Evolutionary conservation across 768 basidiomycete genomes (phyloP).

Genomic region (Arthromyces matolae): DNA sequence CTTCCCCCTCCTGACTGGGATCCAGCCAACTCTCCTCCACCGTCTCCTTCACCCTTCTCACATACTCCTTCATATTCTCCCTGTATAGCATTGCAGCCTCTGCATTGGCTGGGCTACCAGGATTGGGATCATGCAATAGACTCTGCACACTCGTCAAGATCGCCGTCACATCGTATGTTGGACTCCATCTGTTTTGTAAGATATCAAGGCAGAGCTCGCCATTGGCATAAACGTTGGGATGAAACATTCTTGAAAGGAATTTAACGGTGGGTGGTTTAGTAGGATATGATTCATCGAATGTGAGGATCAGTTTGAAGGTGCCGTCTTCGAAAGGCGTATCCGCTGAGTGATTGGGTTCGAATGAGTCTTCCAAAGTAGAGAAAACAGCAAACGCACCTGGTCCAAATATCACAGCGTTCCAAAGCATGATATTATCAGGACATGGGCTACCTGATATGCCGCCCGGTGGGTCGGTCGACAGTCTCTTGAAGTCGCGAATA

Average conservation of each 20-base stretch:
- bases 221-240: slow-evolving; percentile 98
- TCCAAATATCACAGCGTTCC: slow-evolving; percentile 99
- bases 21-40: slow-evolving; percentile 97
- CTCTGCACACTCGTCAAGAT: slow-evolving; percentile 97
- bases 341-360: slow-evolving; percentile 42
- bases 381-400: slow-evolving; percentile 64
- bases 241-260: slow-evolving; percentile 97
- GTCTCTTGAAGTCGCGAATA: slow-evolving; percentile 95
- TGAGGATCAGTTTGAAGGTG: slow-evolving; percentile 93
- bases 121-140: slow-evolving; percentile 95
- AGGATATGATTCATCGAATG: slow-evolving; percentile 97
- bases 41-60: slow-evolving; percentile 85
- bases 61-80: slow-evolving; percentile 99
- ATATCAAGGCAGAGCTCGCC: slow-evolving; percentile 98
- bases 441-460: slow-evolving; percentile 97
- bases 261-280: slow-evolving; percentile 98
- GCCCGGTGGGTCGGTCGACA: slow-evolving; percentile 91
- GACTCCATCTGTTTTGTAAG: slow-evolving; percentile 97
- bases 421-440: slow-evolving; percentile 98
- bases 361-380: neutral
- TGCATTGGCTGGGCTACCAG: slow-evolving; percentile 96
- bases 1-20: slow-evolving; percentile 63
- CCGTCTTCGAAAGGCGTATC: slow-evolving; percentile 99
- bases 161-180: slow-evolving; percentile 98
- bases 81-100: slow-evolving; percentile 96